Percentiles rank a stretch among this genome's conserved stretches.
These are phyloP conservation scores for Eucalyptus leucophloia DNA, from an alignment of 345 rosid genomes.

Conservation along the genomic window DNA sequence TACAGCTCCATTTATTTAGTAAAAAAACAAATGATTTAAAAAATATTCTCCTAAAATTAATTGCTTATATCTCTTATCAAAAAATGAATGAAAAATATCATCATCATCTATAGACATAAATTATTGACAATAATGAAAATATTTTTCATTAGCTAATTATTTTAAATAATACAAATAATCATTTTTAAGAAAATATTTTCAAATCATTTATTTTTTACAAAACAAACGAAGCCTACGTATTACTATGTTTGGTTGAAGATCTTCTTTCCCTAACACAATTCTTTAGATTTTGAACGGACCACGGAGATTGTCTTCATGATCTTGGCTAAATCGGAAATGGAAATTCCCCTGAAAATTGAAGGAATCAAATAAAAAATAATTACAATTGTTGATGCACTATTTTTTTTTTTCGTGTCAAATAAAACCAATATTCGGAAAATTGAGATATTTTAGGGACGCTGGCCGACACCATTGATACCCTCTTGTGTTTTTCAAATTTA, in stretches of 20 bases:
- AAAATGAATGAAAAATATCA: not conserved
- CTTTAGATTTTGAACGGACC: not conserved
- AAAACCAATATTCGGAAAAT: not conserved
- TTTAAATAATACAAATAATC: no score
- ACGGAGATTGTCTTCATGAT: not conserved
- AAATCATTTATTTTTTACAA: no score
- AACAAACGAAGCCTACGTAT: no score
- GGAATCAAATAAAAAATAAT: no score
- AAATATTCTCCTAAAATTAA: no score
- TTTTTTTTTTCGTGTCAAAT: not conserved
- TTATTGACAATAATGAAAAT: not conserved
- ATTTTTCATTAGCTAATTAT: no score
- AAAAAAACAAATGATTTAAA: no score
- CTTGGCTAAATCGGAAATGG: not conserved
- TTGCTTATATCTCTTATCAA: no score
- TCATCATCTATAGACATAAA: no score
- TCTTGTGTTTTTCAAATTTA: no score
- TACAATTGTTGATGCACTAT: not conserved
- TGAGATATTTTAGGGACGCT: not conserved
- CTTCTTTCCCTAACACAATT: not conserved
- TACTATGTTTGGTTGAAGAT: not conserved
- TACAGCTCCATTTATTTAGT: fast-evolving
- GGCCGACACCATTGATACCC: not conserved
- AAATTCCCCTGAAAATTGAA: not conserved
- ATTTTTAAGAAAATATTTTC: no score